Base-by-base conservation (phyloP, 2,329 filamentous ascomycete genomes). In the Ascosphaera pollenicola region DNA sequence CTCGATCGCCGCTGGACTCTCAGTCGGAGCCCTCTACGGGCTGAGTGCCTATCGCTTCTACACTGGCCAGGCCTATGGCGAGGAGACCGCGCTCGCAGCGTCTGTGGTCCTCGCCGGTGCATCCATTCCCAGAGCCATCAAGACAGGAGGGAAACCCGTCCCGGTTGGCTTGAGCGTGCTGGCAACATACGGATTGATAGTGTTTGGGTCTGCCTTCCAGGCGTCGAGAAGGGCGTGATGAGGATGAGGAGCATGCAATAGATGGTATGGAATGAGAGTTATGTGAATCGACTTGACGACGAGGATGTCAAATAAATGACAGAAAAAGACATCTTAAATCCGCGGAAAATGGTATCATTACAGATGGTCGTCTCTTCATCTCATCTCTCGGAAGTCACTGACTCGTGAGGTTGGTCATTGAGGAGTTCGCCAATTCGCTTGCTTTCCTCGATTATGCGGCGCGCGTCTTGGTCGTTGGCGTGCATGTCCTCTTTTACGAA, bases 71-170 rank as follows among this genome's bases (percentile, higher is more conserved):
- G 69, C 82, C 54, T 93, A 89, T 56, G 89, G 87, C 45, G 62
- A 91, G 48, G 89, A 95, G 60, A 64, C 93, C 35, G 81, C 78
- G n/a, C 68, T 98, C 8, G 65, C 94, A 35, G 89, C 89, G 3
- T 92, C 82, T 1, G 51, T 83, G n/a, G 62, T 95, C 18, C 69
- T 98, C 28, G 87, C 70, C 2, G 84, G 83, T 16, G 79, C 79
- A 34, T 78, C 81, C 2, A 76, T 95, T 43, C 89, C 89, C 10
- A 70, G 89, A 39, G 89, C 84, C 3, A 74, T 98, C 51, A 81
- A 75, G 56, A 70, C 75, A 34, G 66, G 69, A 49, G 54, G 53
- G 8, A 98, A 95, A 69, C 80, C 82, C 1, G 70, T 98, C 39
- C 87, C 89, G 1, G 66, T 79, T 41, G 72, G 76, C 8, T 62